These are phyloP conservation scores for Articulospora tetracladia DNA, from an alignment of 495 filamentous ascomycete genomes.

Conservation along the genomic window DNA sequence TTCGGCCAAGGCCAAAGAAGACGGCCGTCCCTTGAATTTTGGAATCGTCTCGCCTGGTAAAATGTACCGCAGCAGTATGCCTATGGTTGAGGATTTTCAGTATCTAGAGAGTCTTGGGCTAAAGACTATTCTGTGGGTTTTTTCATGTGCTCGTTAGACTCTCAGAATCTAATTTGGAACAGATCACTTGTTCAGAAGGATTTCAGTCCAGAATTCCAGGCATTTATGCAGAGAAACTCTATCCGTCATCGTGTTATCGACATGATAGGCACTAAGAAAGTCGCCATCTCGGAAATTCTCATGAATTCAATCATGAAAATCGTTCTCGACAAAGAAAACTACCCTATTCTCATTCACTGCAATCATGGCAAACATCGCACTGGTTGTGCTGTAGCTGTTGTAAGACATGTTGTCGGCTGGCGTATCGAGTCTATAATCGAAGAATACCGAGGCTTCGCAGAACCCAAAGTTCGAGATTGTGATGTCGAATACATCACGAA, in stretches of 20 bases:
- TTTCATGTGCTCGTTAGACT: neutral
- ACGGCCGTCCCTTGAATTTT: slow-evolving; percentile 59
- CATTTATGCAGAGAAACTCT: slow-evolving; percentile 56
- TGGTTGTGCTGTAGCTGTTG: slow-evolving; percentile 70
- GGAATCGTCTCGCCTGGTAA: slow-evolving; percentile 54
- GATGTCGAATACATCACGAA: slow-evolving; percentile 46
- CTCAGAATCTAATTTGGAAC: slow-evolving; percentile 22
- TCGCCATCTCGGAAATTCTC: slow-evolving; percentile 51
- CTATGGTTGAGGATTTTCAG: slow-evolving; percentile 55
- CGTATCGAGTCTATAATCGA: slow-evolving; percentile 47
- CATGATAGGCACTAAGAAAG: slow-evolving; percentile 76
- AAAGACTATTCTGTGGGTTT: slow-evolving; percentile 69
- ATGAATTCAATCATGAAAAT: slow-evolving; percentile 62
- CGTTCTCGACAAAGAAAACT: slow-evolving; percentile 60
- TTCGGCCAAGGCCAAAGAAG: slow-evolving; percentile 4
- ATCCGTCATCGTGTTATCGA: slow-evolving; percentile 67
- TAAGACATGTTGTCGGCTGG: slow-evolving; percentile 65
- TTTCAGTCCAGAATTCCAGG: slow-evolving; percentile 46
- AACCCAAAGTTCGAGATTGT: slow-evolving; percentile 54
- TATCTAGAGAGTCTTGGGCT: slow-evolving; percentile 61
- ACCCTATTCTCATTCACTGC: slow-evolving; percentile 80
- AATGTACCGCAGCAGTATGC: slow-evolving; percentile 77
- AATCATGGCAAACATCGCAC: slow-evolving; percentile 88
- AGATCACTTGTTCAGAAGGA: slow-evolving; percentile 76
- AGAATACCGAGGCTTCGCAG: slow-evolving; percentile 67